Evolutionary conservation across 164 flowering plant species (phyloP).

Genomic region (Nymphaea thermarum): DNA sequence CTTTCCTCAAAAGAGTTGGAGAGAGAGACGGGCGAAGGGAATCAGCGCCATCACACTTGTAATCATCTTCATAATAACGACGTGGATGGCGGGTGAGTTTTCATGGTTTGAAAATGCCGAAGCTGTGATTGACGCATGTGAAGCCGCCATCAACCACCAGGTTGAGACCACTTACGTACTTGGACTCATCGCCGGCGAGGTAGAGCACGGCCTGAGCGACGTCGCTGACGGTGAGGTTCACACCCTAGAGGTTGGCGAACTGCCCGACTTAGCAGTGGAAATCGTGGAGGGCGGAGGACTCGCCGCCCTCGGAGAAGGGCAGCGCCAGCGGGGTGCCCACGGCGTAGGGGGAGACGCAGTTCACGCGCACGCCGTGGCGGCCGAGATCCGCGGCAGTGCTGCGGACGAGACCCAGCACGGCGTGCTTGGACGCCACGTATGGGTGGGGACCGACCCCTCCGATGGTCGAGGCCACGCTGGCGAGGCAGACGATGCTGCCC

Average conservation of each 20-base stretch:
- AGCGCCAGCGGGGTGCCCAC: constrained; percentile 13
- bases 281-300: neutral
- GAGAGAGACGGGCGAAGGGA: too few species aligned
- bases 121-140: neutral
- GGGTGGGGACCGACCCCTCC: constrained; percentile 29
- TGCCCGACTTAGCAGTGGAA: too few species aligned
- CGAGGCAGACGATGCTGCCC: constrained; percentile 55
- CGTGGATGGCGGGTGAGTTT: too few species aligned
- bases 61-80: too few species aligned
- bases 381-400: constrained; percentile 10
- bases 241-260: neutral
- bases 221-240: neutral
- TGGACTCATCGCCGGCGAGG: constrained; percentile 33
- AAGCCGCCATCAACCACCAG: constrained; percentile 35
- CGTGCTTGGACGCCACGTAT: constrained; percentile 13
- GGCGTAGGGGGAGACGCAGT: constrained; percentile 12
- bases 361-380: constrained; percentile 12
- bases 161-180: constrained; percentile 30
- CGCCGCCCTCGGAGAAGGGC: neutral
- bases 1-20: too few species aligned
- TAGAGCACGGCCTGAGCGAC: constrained; percentile 30
- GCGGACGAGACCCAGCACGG: constrained; percentile 8
- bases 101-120: too few species aligned
- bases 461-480: constrained; percentile 41
- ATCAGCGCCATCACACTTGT: too few species aligned